A percentile compares a stretch with the other conserved stretches of the same genome.
Evolutionary conservation across 306 rosid species (phyloP).

Genomic region (Lathyrus aphaca): DNA sequence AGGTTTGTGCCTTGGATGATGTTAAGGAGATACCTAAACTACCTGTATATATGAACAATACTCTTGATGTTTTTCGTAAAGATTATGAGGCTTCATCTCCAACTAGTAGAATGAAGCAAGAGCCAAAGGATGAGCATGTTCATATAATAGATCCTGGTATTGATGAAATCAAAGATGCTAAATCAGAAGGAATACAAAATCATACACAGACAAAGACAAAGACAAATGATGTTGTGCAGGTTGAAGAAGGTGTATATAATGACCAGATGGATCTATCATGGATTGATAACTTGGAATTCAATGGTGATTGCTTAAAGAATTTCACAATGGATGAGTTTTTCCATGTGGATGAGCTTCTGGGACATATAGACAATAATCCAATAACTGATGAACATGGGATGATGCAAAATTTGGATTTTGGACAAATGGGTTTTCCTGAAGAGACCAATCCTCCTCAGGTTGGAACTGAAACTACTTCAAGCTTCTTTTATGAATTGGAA

Average conservation of each 20-base stretch:
- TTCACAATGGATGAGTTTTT: slow-evolving; percentile 66
- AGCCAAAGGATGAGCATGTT: slow-evolving; percentile 39
- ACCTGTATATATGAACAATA: not conserved
- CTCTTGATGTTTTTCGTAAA: not conserved
- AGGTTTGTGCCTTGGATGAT: slow-evolving; percentile 59
- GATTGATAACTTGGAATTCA: slow-evolving; percentile 31
- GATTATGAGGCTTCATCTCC: slow-evolving; percentile 41
- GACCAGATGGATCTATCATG: slow-evolving; percentile 41
- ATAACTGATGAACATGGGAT: slow-evolving; percentile 25
- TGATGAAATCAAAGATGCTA: slow-evolving; percentile 27
- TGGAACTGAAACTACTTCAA: slow-evolving; percentile 43
- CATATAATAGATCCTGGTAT: slow-evolving; percentile 20
- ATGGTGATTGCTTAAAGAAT: slow-evolving; percentile 37
- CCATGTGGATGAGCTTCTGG: slow-evolving; percentile 64
- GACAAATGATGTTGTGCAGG: not conserved
- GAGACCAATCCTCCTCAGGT: slow-evolving; percentile 23
- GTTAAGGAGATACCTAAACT: slow-evolving; percentile 5
- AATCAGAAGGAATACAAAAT: not conserved
- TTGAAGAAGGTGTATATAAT: slow-evolving; percentile 31
- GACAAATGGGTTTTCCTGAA: slow-evolving; percentile 30
- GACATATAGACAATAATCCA: slow-evolving; percentile 45
- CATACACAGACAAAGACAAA: not conserved
- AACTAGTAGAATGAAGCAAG: slow-evolving; percentile 39
- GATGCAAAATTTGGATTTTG: slow-evolving; percentile 40
- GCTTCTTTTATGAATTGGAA: slow-evolving; percentile 50